phyloP scores from a whole-genome alignment of 176 grass and related monocot species.

The Phoenix roebelenii region DNA sequence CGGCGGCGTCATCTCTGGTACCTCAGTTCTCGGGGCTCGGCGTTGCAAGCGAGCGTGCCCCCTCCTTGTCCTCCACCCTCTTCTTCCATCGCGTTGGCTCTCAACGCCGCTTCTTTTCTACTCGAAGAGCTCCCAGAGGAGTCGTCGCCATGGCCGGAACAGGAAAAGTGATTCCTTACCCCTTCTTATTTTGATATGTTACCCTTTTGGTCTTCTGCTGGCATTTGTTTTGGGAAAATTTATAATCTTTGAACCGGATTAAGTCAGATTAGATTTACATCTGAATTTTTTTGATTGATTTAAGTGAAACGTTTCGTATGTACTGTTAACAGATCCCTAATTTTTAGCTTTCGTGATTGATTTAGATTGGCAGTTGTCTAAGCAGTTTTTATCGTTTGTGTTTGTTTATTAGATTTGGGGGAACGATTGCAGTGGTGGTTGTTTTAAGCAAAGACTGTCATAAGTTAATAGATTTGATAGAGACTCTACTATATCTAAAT shows the following conservation, averaged over 20 bases:
- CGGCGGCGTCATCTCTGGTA: slow-evolving; percentile 53
- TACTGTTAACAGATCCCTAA: too few species aligned
- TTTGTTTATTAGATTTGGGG: too few species aligned
- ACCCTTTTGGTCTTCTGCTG: neutral
- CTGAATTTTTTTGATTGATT: too few species aligned
- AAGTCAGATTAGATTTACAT: neutral
- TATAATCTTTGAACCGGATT: neutral
- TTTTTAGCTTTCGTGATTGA: too few species aligned
- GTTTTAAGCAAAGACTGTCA: too few species aligned
- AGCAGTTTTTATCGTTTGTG: too few species aligned
- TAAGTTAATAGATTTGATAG: too few species aligned
- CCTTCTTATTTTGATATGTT: neutral
- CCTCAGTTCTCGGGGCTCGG: slow-evolving; percentile 40
- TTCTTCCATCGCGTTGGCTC: slow-evolving; percentile 19
- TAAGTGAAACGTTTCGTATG: too few species aligned
- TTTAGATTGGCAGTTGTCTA: too few species aligned
- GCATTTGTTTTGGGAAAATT: neutral
- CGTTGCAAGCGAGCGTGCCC: slow-evolving; percentile 11
- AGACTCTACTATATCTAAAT: too few species aligned
- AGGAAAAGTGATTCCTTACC: slow-evolving; percentile 48
- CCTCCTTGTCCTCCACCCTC: slow-evolving; percentile 6
- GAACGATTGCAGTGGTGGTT: too few species aligned
- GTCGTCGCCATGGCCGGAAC: slow-evolving; percentile 95
- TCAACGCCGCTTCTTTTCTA: slow-evolving; percentile 37
- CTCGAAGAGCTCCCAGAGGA: slow-evolving; percentile 40